These are phyloP conservation scores for Pseudopyricularia cyperi DNA, from an alignment of 2,329 filamentous ascomycete species.

Conservation along the genomic window DNA sequence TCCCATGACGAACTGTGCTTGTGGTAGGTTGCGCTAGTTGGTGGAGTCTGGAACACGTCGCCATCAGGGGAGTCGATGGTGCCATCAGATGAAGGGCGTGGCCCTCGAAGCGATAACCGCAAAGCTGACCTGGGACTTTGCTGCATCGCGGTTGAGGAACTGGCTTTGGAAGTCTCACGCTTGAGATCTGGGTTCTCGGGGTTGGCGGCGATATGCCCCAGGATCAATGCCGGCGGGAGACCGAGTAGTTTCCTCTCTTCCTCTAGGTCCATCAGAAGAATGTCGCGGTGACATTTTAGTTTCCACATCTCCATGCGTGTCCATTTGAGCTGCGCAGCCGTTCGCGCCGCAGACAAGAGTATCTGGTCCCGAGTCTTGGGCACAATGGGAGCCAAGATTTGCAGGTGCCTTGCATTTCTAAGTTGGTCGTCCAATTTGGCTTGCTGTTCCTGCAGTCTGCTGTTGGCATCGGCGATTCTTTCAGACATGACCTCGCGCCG, in stretches of 20 bases:
- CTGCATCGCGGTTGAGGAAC: constrained; percentile 18
- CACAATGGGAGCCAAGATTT: constrained; percentile 80
- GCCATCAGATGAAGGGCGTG: constrained; percentile 14
- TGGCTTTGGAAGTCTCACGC: constrained; percentile 21
- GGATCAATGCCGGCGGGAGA: constrained; percentile 15
- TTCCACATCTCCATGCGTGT: constrained; percentile 89
- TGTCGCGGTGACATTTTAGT: constrained; percentile 79
- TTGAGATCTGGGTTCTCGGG: constrained; percentile 8
- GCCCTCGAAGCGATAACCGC: constrained; percentile 15
- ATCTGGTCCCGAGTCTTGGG: constrained; percentile 80
- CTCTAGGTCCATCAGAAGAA: constrained; percentile 72
- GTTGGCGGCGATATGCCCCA: constrained; percentile 8
- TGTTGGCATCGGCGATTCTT: constrained; percentile 73
- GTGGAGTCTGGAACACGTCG: constrained; percentile 36
- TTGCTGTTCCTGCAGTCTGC: constrained; percentile 59
- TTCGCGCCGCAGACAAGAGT: constrained; percentile 68
- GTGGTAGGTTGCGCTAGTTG: constrained; percentile 25
- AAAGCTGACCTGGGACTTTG: constrained; percentile 22
- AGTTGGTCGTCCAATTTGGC: constrained; percentile 73
- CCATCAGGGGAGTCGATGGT: constrained; percentile 23
- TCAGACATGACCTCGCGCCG: constrained; percentile 70
- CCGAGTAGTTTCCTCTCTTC: constrained; percentile 48
- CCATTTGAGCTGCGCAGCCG: constrained; percentile 87
- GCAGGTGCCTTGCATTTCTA: constrained; percentile 79
- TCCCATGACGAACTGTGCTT: constrained; percentile 30